A percentile compares a stretch with the other conserved stretches of the same genome.
Conservation (phyloP, 1,284 basidiomycete species). For the Microbotryum scabiosae region DNA sequence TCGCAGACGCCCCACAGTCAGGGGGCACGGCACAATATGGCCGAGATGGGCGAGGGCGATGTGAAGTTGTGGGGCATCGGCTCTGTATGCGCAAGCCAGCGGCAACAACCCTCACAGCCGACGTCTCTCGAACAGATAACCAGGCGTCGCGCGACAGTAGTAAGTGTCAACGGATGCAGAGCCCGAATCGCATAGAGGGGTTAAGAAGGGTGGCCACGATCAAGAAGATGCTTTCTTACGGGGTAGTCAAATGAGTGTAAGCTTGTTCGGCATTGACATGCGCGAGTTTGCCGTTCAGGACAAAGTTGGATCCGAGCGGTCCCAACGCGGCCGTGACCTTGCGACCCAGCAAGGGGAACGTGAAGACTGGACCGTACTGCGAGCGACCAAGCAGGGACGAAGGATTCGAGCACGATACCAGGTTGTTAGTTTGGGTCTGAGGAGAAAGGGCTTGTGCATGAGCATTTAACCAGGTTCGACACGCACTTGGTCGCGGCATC, state of each 20-base stretch:
- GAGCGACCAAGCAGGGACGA: background rate
- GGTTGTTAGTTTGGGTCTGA: too few species aligned
- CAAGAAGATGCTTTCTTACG: conserved; percentile 14
- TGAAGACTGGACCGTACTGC: conserved; percentile 72
- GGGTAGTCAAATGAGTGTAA: conserved; percentile 53
- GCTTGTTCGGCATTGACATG: conserved; percentile 94
- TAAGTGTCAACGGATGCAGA: too few species aligned
- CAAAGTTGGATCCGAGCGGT: conserved; percentile 85
- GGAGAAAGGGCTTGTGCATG: too few species aligned
- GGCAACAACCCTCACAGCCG: too few species aligned
- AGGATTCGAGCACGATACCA: background rate
- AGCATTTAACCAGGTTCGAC: conserved; percentile 23
- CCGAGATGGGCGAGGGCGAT: too few species aligned
- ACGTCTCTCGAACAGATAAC: too few species aligned
- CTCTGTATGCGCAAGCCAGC: too few species aligned
- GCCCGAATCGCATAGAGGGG: too few species aligned
- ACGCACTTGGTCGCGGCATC: conserved; percentile 68
- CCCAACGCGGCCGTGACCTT: conserved; percentile 86
- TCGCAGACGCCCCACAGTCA: background rate
- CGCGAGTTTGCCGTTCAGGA: conserved; percentile 85
- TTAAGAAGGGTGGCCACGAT: too few species aligned
- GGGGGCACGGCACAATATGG: too few species aligned
- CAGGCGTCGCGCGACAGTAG: too few species aligned
- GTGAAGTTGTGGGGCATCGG: too few species aligned
- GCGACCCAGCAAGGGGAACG: conserved; percentile 76